Evolutionary conservation across 495 filamentous ascomycete species (phyloP).

Genomic region (Hapsidospora chrysogenum): DNA sequence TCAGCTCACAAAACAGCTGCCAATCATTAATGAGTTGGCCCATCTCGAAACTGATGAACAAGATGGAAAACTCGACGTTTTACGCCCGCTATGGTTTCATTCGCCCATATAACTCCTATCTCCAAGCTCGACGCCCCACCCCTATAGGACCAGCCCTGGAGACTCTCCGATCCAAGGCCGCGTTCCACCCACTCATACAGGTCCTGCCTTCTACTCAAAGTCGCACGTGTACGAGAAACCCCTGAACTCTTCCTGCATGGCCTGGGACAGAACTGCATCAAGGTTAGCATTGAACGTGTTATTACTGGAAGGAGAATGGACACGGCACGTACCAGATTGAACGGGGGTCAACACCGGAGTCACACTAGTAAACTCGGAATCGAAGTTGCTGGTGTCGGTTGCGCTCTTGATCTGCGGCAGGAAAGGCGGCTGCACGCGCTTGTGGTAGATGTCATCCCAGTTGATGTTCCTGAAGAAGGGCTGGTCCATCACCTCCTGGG

Average conservation of each 20-base stretch:
- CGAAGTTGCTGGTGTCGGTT: slow-evolving; percentile 98
- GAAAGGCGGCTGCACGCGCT: slow-evolving; percentile 79
- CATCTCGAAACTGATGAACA: too few species aligned
- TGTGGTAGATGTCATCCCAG: slow-evolving; percentile 97
- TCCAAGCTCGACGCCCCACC: too few species aligned
- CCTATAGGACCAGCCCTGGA: too few species aligned
- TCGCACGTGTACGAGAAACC: slow-evolving; percentile 78
- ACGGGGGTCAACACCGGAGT: slow-evolving; percentile 95
- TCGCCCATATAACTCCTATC: too few species aligned
- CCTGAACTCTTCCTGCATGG: slow-evolving; percentile 99
- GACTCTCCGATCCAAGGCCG: too few species aligned
- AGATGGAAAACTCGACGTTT: too few species aligned
- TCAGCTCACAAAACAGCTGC: too few species aligned
- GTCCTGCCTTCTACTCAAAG: slow-evolving; percentile 20
- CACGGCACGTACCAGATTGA: slow-evolving; percentile 63
- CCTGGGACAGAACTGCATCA: slow-evolving; percentile 72
- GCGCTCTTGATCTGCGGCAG: slow-evolving; percentile 72
- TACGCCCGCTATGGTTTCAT: too few species aligned
- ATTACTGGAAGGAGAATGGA: background rate
- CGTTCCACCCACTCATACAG: too few species aligned
- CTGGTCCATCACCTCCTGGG: slow-evolving; percentile 98
- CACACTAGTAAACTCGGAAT: slow-evolving; percentile 95
- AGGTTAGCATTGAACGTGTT: background rate
- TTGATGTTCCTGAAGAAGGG: slow-evolving; percentile 96
- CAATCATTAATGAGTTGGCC: too few species aligned